Percentiles rank a stretch among this genome's conserved stretches.
Conservation (phyloP, 805 yeast species). For the Zygosaccharomyces rouxii region DNA sequence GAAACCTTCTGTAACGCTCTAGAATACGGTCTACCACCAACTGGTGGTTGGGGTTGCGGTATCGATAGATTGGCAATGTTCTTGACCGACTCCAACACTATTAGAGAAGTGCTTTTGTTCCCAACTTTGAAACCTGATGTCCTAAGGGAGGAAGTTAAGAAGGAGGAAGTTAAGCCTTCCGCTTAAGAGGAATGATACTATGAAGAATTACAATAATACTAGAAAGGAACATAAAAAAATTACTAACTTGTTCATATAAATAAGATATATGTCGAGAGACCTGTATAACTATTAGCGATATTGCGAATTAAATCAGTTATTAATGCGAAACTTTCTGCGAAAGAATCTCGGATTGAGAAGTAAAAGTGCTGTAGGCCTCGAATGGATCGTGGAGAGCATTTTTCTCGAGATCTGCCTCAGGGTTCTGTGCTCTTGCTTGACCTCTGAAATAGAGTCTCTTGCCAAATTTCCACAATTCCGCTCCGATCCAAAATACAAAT, state of each 20-base stretch:
- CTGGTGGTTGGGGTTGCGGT: slow-evolving; percentile 99
- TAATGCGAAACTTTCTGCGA: neutral
- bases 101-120: slow-evolving; percentile 95
- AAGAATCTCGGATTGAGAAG: slow-evolving; percentile 37
- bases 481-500: slow-evolving; percentile 50
- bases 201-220: neutral
- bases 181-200: slow-evolving; percentile 4
- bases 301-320: neutral
- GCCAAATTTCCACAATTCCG: slow-evolving; percentile 62
- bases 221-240: neutral
- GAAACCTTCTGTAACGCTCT: slow-evolving; percentile 96
- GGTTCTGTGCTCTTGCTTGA: slow-evolving; percentile 44
- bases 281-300: neutral
- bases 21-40: slow-evolving; percentile 98
- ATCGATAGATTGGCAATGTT: slow-evolving; percentile 98
- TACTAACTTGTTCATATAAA: slow-evolving; percentile 1
- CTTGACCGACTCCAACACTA: slow-evolving; percentile 91
- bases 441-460: slow-evolving; percentile 55
- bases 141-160: slow-evolving; percentile 33
- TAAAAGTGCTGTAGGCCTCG: slow-evolving; percentile 51
- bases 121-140: slow-evolving; percentile 97
- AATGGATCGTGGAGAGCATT: slow-evolving; percentile 47
- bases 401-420: slow-evolving; percentile 61
- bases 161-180: slow-evolving; percentile 18
- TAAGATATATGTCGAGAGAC: neutral